Conservation (phyloP, 2,329 filamentous ascomycete species). For the Sodiomyces alkalinus region DNA sequence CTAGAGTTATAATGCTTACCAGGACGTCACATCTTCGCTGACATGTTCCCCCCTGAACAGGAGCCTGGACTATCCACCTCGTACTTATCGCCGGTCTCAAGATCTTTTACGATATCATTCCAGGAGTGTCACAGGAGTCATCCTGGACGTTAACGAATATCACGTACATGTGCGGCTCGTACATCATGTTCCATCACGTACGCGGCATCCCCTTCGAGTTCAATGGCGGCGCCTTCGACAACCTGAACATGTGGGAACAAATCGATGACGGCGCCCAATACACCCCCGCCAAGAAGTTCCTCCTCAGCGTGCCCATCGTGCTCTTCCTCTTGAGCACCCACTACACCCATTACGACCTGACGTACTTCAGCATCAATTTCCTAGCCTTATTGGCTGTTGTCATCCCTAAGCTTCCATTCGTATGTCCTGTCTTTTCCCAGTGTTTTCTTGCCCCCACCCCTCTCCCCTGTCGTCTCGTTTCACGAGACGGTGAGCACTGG, state of each 20-base stretch:
- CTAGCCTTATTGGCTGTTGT: constrained; percentile 83
- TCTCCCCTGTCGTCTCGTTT: no score
- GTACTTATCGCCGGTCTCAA: constrained; percentile 85
- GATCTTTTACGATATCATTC: constrained; percentile 93
- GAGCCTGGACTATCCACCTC: constrained; percentile 95
- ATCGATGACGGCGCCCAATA: constrained; percentile 99
- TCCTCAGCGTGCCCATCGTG: constrained; percentile 84
- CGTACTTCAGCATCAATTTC: constrained; percentile 96
- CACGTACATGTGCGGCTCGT: constrained; percentile 96
- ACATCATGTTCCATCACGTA: constrained; percentile 99
- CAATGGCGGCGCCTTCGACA: constrained; percentile 96
- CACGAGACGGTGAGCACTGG: no score
- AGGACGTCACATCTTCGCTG: no score
- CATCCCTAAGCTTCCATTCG: constrained; percentile 89
- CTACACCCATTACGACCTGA: constrained; percentile 95
- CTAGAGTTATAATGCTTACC: constrained; percentile 4
- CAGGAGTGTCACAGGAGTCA: constrained; percentile 90
- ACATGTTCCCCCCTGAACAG: constrained; percentile 27
- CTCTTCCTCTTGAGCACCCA: constrained; percentile 95
- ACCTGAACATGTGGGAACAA: constrained; percentile 99
- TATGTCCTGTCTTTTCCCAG: no score
- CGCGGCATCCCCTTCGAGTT: constrained; percentile 97
- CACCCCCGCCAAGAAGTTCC: constrained; percentile 95
- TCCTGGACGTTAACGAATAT: constrained; percentile 99
- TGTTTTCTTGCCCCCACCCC: no score